Conservation (phyloP, 2,329 filamentous ascomycete genomes). For the Pyrenophora tritici-repentis region DNA sequence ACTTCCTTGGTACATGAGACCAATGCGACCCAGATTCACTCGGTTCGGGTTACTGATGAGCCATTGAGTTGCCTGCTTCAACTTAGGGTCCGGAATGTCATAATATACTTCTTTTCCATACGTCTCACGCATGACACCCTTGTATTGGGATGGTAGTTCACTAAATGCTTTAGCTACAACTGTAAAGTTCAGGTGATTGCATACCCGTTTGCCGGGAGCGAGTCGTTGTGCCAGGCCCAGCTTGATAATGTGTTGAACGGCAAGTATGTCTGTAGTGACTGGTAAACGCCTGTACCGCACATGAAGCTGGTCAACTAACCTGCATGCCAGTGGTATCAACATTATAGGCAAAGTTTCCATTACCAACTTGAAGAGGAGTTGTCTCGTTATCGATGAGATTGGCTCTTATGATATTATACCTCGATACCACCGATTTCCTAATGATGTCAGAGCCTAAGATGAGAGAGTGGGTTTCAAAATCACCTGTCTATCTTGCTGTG, state of each 20-base stretch:
- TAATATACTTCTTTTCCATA: conserved; percentile 51
- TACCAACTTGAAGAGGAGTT: conserved; percentile 58
- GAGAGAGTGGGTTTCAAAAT: neutral
- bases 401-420: conserved; percentile 26
- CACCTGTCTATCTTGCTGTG: conserved; percentile 25
- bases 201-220: conserved; percentile 47
- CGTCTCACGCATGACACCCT: conserved; percentile 49
- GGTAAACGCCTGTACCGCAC: neutral
- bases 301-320: conserved; percentile 2
- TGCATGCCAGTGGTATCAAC: conserved; percentile 55
- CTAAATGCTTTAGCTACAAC: conserved; percentile 16
- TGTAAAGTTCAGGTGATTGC: conserved; percentile 14
- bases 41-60: conserved; percentile 59
- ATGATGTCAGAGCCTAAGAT: neutral
- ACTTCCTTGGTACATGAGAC: conserved; percentile 50
- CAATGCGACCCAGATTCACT: conserved; percentile 55
- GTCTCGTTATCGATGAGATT: conserved; percentile 43
- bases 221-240: conserved; percentile 53
- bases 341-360: conserved; percentile 55
- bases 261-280: conserved; percentile 37
- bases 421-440: conserved; percentile 25
- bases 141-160: conserved; percentile 29
- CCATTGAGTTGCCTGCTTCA: conserved; percentile 55
- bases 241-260: conserved; percentile 49
- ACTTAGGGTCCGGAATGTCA: conserved; percentile 47